Conservation (phyloP, 192 early-diverging fungal species). For the Oehlia diaphana region DNA sequence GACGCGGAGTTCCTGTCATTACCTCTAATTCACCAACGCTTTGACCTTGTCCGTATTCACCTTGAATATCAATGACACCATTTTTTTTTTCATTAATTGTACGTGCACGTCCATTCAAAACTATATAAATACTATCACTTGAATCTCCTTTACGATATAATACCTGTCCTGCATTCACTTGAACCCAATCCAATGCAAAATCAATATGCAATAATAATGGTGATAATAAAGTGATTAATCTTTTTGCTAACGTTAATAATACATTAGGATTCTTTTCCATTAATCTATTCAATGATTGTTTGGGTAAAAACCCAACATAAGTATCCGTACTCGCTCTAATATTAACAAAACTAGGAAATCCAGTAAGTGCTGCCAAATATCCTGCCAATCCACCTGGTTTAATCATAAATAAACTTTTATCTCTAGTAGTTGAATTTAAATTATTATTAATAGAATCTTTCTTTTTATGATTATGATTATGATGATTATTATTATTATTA, state of each 20-base stretch:
- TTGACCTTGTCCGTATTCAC: slow-evolving; percentile 94
- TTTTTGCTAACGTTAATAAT: slow-evolving; percentile 83
- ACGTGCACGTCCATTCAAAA: slow-evolving; percentile 90
- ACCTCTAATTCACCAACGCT: slow-evolving; percentile 95
- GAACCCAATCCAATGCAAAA: slow-evolving; percentile 92
- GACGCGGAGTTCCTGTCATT: slow-evolving; percentile 67
- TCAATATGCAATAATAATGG: slow-evolving; percentile 78
- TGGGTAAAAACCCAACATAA: slow-evolving; percentile 88
- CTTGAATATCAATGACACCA: slow-evolving; percentile 77
- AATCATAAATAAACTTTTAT: slow-evolving; percentile 63
- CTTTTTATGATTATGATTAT: slow-evolving; percentile 14
- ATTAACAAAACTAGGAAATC: slow-evolving; percentile 86
- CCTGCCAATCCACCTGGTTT: slow-evolving; percentile 88
- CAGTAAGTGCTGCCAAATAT: slow-evolving; percentile 90
- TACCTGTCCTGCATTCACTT: slow-evolving; percentile 90
- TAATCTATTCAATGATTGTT: slow-evolving; percentile 77
- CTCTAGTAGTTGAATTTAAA: slow-evolving; percentile 25
- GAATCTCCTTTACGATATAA: slow-evolving; percentile 84
- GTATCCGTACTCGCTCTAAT: slow-evolving; percentile 77
- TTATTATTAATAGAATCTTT: slow-evolving; percentile 41
- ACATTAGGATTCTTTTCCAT: slow-evolving; percentile 83
- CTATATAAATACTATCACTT: slow-evolving; percentile 90
- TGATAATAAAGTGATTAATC: slow-evolving; percentile 78
- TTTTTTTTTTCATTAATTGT: slow-evolving; percentile 71
- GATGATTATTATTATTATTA: slow-evolving; percentile 25